Percentiles rank a stretch among this genome's conserved stretches.
Evolutionary conservation across 2,329 filamentous ascomycete species (phyloP).

Genomic region (Fusarium mundagurra): DNA sequence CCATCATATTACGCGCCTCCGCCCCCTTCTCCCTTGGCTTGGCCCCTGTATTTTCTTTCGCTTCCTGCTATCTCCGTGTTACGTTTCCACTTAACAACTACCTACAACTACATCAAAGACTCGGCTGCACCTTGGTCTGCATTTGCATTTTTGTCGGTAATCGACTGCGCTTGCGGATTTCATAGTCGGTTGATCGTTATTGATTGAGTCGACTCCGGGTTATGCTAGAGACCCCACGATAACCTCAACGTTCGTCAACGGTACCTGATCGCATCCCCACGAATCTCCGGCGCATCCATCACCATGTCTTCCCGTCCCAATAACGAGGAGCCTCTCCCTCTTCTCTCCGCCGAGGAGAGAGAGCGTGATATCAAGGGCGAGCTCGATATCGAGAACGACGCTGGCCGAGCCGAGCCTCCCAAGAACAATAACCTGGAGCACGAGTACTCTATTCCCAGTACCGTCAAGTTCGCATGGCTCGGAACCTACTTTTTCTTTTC

Average conservation of each 20-base stretch:
- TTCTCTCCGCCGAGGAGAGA: constrained; percentile 47
- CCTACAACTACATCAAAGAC: constrained; percentile 27
- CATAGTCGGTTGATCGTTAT: constrained; percentile 10
- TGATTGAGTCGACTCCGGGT: constrained; percentile 1
- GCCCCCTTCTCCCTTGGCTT: constrained; percentile 22
- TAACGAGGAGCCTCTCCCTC: constrained; percentile 46
- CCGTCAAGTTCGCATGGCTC: constrained; percentile 60
- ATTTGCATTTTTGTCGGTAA: constrained; percentile 20
- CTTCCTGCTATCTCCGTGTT: constrained; percentile 34
- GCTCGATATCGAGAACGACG: constrained; percentile 48
- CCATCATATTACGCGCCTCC: constrained; percentile 26
- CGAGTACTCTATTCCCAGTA: constrained; percentile 57
- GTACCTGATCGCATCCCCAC: constrained; percentile 15
- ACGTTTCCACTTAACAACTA: constrained; percentile 36
- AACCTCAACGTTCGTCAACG: constrained; percentile 3
- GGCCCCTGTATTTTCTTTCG: constrained; percentile 40
- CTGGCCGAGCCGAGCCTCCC: constrained; percentile 41
- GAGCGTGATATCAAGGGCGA: constrained; percentile 45
- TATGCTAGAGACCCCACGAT: constrained; percentile 21
- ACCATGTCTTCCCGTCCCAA: constrained; percentile 49
- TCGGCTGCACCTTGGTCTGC: constrained; percentile 17
- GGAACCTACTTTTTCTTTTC: constrained; percentile 63
- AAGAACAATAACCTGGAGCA: constrained; percentile 52
- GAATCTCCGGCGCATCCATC: constrained; percentile 19
- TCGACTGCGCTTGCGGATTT: constrained; percentile 20